Conservation (phyloP, 768 basidiomycete genomes). For the Astraeus odoratus region DNA sequence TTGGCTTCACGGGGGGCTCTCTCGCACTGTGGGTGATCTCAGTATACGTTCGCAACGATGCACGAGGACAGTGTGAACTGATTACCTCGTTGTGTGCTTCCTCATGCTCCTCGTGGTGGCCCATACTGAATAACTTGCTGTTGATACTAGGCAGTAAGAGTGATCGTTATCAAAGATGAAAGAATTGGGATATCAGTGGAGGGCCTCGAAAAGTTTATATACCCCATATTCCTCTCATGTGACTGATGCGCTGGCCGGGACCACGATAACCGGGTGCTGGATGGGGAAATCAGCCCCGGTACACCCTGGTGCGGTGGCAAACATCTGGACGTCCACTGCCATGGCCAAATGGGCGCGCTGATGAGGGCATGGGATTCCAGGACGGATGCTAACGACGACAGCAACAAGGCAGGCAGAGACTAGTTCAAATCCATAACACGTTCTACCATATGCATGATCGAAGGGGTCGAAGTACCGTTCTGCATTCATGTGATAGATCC, state of each 20-base stretch:
- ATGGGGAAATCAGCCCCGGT: too few species aligned
- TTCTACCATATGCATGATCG: too few species aligned
- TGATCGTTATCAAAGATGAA: background rate
- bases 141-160: background rate
- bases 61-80: background rate
- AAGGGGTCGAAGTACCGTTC: too few species aligned
- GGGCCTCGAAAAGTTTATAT: background rate
- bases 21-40: constrained; percentile 29
- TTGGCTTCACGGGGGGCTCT: constrained; percentile 49
- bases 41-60: background rate
- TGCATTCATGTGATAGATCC: too few species aligned
- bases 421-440: too few species aligned
- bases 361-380: too few species aligned
- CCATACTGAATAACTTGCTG: background rate
- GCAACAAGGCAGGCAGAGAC: too few species aligned
- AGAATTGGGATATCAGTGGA: background rate
- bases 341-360: too few species aligned
- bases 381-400: too few species aligned
- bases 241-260: background rate
- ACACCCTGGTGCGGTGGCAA: too few species aligned
- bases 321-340: too few species aligned
- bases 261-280: background rate
- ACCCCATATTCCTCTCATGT: background rate
- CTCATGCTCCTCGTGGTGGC: background rate
- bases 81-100: constrained; percentile 17